phyloP scores from a whole-genome alignment of 768 basidiomycete genomes.

The Tephrocybe sp. region DNA sequence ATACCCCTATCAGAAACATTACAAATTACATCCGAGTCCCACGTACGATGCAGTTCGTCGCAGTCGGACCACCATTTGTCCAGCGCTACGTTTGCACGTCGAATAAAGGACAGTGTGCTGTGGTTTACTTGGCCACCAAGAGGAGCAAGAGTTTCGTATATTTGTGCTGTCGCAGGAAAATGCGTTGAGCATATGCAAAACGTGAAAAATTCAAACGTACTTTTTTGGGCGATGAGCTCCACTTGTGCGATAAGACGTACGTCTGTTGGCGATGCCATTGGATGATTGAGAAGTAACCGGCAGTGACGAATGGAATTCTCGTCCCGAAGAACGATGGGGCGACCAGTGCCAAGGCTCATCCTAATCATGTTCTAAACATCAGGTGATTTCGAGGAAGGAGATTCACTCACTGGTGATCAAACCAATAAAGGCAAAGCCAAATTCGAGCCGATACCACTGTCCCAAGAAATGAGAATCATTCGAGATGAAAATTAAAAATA shows the following conservation, averaged over 20 bases:
- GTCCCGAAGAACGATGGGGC: constrained; percentile 86
- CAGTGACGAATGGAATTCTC: constrained; percentile 86
- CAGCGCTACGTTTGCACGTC: constrained; percentile 80
- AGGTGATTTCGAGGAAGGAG: constrained; percentile 4
- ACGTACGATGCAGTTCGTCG: constrained; percentile 76
- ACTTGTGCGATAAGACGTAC: constrained; percentile 84
- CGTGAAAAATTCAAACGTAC: constrained; percentile 38
- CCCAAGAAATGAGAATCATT: constrained; percentile 7
- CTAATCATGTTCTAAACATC: constrained; percentile 33
- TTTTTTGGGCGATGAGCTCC: constrained; percentile 89
- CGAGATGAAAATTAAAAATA: constrained; percentile 10
- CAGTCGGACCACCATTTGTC: constrained; percentile 92
- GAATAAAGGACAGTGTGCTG: constrained; percentile 82
- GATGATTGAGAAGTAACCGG: constrained; percentile 76
- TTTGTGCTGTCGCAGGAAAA: constrained; percentile 61
- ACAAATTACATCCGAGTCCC: neutral
- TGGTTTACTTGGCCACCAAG: constrained; percentile 85
- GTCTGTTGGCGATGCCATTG: constrained; percentile 87
- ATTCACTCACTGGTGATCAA: constrained; percentile 82
- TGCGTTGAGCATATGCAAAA: neutral
- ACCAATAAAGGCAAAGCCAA: constrained; percentile 95
- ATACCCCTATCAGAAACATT: constrained; percentile 7
- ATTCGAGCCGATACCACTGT: constrained; percentile 88
- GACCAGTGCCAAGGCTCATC: constrained; percentile 89
- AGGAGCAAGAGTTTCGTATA: constrained; percentile 85